Conservation (phyloP, 306 rosid genomes). For the Quercus aquifolioides region DNA sequence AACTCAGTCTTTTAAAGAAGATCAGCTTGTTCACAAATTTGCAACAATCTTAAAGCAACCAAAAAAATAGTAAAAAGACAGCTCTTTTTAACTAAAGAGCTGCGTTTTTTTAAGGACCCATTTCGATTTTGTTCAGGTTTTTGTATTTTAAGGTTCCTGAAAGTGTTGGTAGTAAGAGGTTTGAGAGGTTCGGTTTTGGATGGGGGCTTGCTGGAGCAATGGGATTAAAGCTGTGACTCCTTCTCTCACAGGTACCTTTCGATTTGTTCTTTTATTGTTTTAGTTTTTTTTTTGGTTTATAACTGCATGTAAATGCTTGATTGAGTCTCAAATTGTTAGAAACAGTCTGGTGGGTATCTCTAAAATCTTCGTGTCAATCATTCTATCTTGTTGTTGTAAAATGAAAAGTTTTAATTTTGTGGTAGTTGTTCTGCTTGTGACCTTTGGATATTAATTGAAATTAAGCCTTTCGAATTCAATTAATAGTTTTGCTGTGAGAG, state of each 20-base stretch:
- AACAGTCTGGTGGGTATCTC: too few species aligned
- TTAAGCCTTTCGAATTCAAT: too few species aligned
- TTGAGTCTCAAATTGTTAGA: constrained; percentile 5
- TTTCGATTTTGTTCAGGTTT: neutral
- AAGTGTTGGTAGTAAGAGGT: constrained; percentile 21
- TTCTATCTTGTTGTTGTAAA: too few species aligned
- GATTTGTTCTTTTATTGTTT: neutral
- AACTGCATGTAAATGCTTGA: neutral
- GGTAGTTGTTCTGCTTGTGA: too few species aligned
- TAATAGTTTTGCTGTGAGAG: too few species aligned
- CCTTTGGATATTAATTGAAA: too few species aligned
- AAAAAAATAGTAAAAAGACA: neutral
- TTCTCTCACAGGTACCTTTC: constrained; percentile 54
- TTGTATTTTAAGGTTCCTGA: constrained; percentile 14
- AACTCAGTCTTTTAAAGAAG: neutral
- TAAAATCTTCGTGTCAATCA: too few species aligned
- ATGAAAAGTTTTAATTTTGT: too few species aligned
- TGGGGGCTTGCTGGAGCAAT: constrained; percentile 96
- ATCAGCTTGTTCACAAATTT: neutral
- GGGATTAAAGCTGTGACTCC: constrained; percentile 67
- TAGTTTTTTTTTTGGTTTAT: neutral
- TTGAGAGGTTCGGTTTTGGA: constrained; percentile 38
- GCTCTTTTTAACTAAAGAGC: neutral
- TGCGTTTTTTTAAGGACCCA: neutral
- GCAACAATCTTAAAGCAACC: neutral